phyloP scores from a whole-genome alignment of 2,329 filamentous ascomycete species.

The Fusarium camptoceras region DNA sequence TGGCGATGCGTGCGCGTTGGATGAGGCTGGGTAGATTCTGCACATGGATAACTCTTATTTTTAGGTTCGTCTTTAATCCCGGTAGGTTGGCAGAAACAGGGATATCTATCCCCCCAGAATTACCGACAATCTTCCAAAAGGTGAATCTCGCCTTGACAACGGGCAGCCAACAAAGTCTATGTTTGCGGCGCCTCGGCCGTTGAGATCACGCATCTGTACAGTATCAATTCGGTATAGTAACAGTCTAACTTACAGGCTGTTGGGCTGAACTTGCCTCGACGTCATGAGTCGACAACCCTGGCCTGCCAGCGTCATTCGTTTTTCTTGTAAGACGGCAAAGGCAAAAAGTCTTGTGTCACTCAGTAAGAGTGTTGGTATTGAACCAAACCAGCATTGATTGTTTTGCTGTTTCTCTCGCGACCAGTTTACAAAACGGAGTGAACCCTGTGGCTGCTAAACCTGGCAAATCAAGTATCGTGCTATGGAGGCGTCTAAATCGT shows the following conservation, averaged over 20 bases:
- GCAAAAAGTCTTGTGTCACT: constrained; percentile 15
- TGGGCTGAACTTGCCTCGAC: constrained; percentile 6
- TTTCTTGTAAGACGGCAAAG: constrained; percentile 5
- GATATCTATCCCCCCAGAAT: neutral
- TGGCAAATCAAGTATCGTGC: neutral
- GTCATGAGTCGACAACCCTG: constrained; percentile 28
- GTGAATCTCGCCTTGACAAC: constrained; percentile 3
- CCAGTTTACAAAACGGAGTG: neutral
- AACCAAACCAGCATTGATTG: neutral
- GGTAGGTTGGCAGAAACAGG: constrained; percentile 3
- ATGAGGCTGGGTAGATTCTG: neutral
- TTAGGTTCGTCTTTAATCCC: constrained; percentile 10
- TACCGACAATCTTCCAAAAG: neutral
- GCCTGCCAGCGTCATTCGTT: constrained; percentile 37
- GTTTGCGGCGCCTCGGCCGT: constrained; percentile 20
- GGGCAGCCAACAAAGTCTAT: constrained; percentile 20
- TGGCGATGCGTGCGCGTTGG: neutral
- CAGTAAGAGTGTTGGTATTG: neutral
- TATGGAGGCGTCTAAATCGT: constrained; percentile 5
- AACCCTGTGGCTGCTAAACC: constrained; percentile 1
- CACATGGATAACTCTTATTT: constrained; percentile 3
- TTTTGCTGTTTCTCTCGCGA: neutral
- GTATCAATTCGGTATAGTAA: neutral
- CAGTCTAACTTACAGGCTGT: neutral
- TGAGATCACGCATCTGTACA: constrained; percentile 1